phyloP scores from a whole-genome alignment of 371 early-diverging fungal genomes.

The Parasitella parasitica region DNA sequence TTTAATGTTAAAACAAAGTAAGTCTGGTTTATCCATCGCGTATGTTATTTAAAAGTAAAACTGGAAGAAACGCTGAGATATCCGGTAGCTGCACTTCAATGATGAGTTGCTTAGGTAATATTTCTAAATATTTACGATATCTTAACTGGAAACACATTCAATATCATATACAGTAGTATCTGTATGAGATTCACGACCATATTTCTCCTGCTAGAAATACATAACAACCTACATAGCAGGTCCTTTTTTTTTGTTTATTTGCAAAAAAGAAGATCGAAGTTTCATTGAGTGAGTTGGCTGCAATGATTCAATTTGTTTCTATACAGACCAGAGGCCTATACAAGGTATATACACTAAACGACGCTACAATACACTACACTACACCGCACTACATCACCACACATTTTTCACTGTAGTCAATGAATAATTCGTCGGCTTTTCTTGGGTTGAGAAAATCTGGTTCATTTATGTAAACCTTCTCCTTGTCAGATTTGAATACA shows the following conservation, averaged over 20 bases:
- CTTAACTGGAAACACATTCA: too few species aligned
- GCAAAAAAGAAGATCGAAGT: not conserved
- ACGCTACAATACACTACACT: too few species aligned
- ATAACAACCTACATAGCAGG: not conserved
- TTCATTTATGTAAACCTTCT: slow-evolving; percentile 10
- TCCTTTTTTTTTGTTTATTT: not conserved
- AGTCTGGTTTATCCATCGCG: slow-evolving; percentile 1
- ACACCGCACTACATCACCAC: slow-evolving; percentile 23
- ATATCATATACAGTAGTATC: too few species aligned
- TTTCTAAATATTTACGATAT: not conserved
- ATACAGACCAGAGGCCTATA: not conserved
- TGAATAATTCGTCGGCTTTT: not conserved
- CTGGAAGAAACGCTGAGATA: not conserved
- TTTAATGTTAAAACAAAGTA: slow-evolving; percentile 21
- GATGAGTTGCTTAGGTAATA: not conserved
- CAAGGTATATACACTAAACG: too few species aligned
- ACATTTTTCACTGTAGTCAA: slow-evolving; percentile 23
- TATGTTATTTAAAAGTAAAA: not conserved
- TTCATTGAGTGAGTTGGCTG: not conserved
- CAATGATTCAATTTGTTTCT: not conserved
- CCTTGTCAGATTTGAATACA: slow-evolving; percentile 3
- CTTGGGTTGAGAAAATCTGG: slow-evolving; percentile 23
- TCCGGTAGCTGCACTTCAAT: not conserved
- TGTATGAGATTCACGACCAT: too few species aligned
- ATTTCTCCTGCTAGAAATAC: too few species aligned